Percentiles rank a stretch among this genome's conserved stretches.
phyloP scores from a whole-genome alignment of 2,329 filamentous ascomycete species.

The Sclerotinia borealis region DNA sequence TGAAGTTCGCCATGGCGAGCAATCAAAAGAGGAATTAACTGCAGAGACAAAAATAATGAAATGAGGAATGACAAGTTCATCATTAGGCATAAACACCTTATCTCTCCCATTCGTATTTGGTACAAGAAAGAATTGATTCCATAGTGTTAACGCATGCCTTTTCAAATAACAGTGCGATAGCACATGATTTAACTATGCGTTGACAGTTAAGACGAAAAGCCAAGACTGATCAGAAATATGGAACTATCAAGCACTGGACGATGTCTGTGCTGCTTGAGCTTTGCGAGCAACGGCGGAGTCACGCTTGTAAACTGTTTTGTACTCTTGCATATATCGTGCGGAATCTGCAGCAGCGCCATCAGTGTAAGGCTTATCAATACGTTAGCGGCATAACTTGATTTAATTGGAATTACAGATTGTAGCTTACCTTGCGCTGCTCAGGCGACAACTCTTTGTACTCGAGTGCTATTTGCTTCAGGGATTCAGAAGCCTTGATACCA shows the following conservation, averaged over 20 bases:
- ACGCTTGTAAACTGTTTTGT: constrained; percentile 7
- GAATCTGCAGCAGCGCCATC: constrained; percentile 27
- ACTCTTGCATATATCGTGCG: constrained; percentile 24
- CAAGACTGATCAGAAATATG: neutral
- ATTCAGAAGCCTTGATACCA: constrained; percentile 38
- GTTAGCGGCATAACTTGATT: neutral
- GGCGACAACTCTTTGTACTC: constrained; percentile 45
- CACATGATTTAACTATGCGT: neutral
- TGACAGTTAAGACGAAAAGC: neutral
- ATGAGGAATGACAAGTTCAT: neutral
- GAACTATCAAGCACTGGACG: neutral
- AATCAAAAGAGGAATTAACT: neutral
- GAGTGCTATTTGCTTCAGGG: constrained; percentile 34
- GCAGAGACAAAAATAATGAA: neutral
- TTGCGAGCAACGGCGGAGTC: neutral
- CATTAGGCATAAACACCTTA: neutral
- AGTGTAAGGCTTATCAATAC: constrained; percentile 9
- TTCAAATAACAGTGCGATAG: neutral
- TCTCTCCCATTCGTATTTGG: neutral
- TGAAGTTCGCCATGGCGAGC: neutral
- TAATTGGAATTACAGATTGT: neutral
- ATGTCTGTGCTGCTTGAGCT: neutral
- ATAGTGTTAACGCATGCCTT: neutral
- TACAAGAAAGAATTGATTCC: neutral
- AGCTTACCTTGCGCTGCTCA: constrained; percentile 39